Conservation (phyloP, 345 rosid species). For the Corchorus capsularis region DNA sequence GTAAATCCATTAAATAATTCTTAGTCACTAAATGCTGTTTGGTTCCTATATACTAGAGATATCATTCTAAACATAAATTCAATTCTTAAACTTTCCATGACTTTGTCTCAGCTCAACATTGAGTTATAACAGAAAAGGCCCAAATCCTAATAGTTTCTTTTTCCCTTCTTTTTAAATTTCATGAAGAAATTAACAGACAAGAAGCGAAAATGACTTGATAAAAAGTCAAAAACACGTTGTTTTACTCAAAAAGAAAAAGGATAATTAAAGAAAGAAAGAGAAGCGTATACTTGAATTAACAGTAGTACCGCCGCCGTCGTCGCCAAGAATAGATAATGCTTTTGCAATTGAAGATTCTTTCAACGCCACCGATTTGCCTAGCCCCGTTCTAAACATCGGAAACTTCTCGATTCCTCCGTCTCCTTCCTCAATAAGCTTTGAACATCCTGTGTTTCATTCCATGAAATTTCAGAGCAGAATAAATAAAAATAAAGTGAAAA, state of each 20-base stretch:
- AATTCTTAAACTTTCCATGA: background rate
- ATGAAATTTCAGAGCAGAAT: background rate
- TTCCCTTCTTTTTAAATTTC: background rate
- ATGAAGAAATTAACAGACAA: background rate
- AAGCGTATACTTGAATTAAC: constrained; percentile 39
- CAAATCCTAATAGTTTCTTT: background rate
- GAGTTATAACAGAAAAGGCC: background rate
- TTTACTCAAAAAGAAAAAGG: background rate
- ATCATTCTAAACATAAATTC: background rate
- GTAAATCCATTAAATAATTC: background rate
- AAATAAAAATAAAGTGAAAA: background rate
- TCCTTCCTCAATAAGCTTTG: constrained; percentile 43
- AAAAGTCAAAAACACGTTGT: background rate
- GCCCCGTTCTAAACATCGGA: constrained; percentile 67
- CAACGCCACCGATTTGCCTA: constrained; percentile 56
- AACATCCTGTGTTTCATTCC: constrained; percentile 32
- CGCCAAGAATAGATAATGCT: constrained; percentile 59
- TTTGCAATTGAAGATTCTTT: constrained; percentile 66
- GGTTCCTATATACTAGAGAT: background rate
- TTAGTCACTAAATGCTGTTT: background rate
- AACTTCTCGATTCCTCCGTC: constrained; percentile 27
- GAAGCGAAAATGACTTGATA: background rate
- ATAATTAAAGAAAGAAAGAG: background rate
- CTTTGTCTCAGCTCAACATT: background rate
- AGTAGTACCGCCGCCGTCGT: constrained; percentile 20